A percentile compares a stretch with the other conserved stretches of the same genome.
phyloP scores from a whole-genome alignment of 768 basidiomycete genomes.

The Amanita exitialis region DNA sequence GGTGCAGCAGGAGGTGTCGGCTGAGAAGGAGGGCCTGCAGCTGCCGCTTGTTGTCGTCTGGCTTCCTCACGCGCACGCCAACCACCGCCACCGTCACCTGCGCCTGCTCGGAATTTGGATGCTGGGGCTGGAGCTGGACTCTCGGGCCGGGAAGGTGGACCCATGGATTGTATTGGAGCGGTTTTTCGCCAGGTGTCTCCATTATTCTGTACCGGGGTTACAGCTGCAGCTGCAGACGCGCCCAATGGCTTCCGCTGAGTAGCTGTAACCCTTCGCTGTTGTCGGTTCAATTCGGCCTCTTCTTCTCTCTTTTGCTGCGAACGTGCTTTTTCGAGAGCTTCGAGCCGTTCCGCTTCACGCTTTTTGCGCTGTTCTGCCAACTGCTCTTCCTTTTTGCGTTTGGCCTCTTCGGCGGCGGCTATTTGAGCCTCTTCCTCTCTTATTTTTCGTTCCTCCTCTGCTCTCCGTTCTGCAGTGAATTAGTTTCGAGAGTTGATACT shows the following conservation, averaged over 20 bases:
- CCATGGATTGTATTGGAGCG: slow-evolving; percentile 17
- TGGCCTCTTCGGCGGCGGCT: slow-evolving; percentile 41
- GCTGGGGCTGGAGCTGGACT: slow-evolving; percentile 40
- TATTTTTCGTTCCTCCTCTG: slow-evolving; percentile 39
- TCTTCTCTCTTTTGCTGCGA: slow-evolving; percentile 56
- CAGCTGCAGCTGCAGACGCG: not conserved
- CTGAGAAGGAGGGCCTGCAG: slow-evolving; percentile 10
- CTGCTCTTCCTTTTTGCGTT: slow-evolving; percentile 56
- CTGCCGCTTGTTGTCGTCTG: slow-evolving; percentile 19
- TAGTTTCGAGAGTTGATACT: not conserved
- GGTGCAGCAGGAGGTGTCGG: slow-evolving; percentile 23
- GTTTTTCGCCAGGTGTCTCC: slow-evolving; percentile 14
- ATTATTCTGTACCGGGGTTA: not conserved
- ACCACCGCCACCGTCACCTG: slow-evolving; percentile 33
- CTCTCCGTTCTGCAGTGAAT: slow-evolving; percentile 32
- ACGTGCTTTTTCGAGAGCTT: slow-evolving; percentile 43
- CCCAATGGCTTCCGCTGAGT: not conserved
- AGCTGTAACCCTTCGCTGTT: slow-evolving; percentile 21
- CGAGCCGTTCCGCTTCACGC: slow-evolving; percentile 40
- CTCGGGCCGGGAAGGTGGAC: slow-evolving; percentile 36
- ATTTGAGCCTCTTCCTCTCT: slow-evolving; percentile 40
- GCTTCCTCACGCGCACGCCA: slow-evolving; percentile 56
- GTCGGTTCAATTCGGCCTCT: slow-evolving; percentile 47
- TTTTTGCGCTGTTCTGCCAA: slow-evolving; percentile 36
- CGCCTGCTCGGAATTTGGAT: slow-evolving; percentile 35